Conservation (phyloP, 208 protist species). For the Trypanosoma lewisi region DNA sequence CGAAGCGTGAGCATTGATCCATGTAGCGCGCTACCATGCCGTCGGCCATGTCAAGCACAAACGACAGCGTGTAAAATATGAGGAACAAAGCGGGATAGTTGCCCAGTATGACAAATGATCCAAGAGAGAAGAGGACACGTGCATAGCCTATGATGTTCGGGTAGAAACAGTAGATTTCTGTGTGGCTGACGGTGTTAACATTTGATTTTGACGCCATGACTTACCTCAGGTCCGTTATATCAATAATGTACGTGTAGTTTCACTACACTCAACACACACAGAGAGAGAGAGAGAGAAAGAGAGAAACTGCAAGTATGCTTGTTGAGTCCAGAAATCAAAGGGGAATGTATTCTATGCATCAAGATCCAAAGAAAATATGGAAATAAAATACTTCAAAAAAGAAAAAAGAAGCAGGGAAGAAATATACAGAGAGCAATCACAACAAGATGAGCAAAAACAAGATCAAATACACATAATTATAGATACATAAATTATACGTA, state of each 20-base stretch:
- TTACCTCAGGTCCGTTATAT: background rate
- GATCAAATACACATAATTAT: background rate
- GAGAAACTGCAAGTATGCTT: no score
- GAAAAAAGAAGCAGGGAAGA: background rate
- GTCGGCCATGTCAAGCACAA: slow-evolving; percentile 89
- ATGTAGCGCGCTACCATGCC: slow-evolving; percentile 86
- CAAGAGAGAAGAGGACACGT: slow-evolving; percentile 67
- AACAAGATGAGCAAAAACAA: no score
- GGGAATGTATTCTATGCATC: background rate
- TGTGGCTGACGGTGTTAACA: background rate
- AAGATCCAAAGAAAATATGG: no score
- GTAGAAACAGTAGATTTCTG: slow-evolving; percentile 69
- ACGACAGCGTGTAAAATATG: slow-evolving; percentile 71
- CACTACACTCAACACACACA: no score
- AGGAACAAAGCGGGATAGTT: slow-evolving; percentile 69
- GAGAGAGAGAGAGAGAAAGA: no score
- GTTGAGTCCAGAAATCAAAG: background rate
- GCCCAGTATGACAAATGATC: slow-evolving; percentile 72
- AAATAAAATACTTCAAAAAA: background rate
- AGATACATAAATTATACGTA: background rate
- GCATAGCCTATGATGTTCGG: slow-evolving; percentile 93
- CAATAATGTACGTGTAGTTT: no score
- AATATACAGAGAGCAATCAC: background rate
- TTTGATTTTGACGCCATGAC: background rate
- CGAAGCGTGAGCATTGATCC: slow-evolving; percentile 90